A percentile compares a stretch with the other conserved stretches of the same genome.
These are phyloP conservation scores for Arachnopeziza araneosa DNA, from an alignment of 2,329 filamentous ascomycete genomes.

Conservation along the genomic window DNA sequence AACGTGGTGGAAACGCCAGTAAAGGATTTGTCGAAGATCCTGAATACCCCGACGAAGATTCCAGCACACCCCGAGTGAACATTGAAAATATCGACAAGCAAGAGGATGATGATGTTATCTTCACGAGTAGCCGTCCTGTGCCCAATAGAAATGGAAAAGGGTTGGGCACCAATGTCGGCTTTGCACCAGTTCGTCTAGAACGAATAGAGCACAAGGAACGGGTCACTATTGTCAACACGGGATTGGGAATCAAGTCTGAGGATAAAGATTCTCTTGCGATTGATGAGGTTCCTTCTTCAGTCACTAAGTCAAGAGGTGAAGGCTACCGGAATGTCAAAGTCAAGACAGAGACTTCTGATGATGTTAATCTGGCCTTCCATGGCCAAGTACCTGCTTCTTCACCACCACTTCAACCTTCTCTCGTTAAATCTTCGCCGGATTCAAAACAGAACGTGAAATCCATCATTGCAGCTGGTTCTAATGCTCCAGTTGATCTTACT, in stretches of 20 bases:
- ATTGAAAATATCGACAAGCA: conserved; percentile 25
- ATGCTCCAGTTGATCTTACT: background rate
- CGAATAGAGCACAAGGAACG: conserved; percentile 28
- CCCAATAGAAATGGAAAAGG: background rate
- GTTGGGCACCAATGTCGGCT: conserved; percentile 7
- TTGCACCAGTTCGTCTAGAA: conserved; percentile 27
- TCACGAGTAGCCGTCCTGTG: conserved; percentile 7
- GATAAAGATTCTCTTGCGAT: background rate
- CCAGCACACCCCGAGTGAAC: conserved; percentile 17
- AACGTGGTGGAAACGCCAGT: background rate
- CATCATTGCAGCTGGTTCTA: background rate
- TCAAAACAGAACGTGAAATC: conserved; percentile 7
- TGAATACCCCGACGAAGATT: conserved; percentile 23
- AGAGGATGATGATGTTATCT: conserved; percentile 15
- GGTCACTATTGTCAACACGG: conserved; percentile 25
- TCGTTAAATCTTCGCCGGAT: conserved; percentile 4
- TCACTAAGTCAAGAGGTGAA: background rate
- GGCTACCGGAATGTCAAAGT: background rate
- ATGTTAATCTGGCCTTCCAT: background rate
- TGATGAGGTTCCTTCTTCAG: background rate
- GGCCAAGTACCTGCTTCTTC: background rate
- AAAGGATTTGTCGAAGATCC: conserved; percentile 5
- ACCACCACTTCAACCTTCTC: background rate
- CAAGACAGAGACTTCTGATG: background rate
- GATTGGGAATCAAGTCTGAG: background rate